A percentile compares a stretch with the other conserved stretches of the same genome.
Evolutionary conservation across 208 protist genomes (phyloP).

Genomic region (Leishmania tarentolae): DNA sequence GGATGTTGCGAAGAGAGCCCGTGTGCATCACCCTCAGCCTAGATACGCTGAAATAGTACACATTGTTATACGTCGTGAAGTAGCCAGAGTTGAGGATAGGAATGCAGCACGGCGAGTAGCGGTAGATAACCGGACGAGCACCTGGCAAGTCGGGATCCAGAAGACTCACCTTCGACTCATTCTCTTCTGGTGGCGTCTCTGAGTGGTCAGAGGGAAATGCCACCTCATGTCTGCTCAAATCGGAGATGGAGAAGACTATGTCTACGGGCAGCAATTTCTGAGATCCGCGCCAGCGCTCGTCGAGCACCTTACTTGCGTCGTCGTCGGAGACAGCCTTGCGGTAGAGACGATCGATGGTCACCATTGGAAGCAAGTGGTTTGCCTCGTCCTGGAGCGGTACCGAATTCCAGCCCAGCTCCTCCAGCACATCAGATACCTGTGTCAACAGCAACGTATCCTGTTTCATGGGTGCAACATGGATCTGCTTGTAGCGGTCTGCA

Average conservation of each 20-base stretch:
- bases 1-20: slow-evolving; percentile 58
- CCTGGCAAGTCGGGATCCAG: slow-evolving; percentile 71
- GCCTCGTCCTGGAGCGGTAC: slow-evolving; percentile 32
- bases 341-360: slow-evolving; percentile 49
- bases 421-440: slow-evolving; percentile 71
- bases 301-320: slow-evolving; percentile 56
- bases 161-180: slow-evolving; percentile 79
- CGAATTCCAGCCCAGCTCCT: slow-evolving; percentile 80
- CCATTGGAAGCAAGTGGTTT: slow-evolving; percentile 26
- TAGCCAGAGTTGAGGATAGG: slow-evolving; percentile 84
- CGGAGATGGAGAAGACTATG: slow-evolving; percentile 55
- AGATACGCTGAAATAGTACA: slow-evolving; percentile 81
- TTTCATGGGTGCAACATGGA: slow-evolving; percentile 86
- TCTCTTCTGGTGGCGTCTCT: slow-evolving; percentile 67
- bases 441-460: slow-evolving; percentile 80
- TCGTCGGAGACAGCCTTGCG: slow-evolving; percentile 55
- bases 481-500: slow-evolving; percentile 77
- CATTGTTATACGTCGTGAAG: slow-evolving; percentile 89
- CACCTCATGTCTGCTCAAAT: slow-evolving; percentile 71
- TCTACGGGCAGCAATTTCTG: slow-evolving; percentile 64
- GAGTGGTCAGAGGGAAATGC: slow-evolving; percentile 64
- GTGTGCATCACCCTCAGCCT: slow-evolving; percentile 61
- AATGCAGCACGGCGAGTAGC: slow-evolving; percentile 82
- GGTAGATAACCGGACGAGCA: slow-evolving; percentile 50
- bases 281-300: slow-evolving; percentile 45